Percentiles rank a stretch among this genome's conserved stretches.
Evolutionary conservation across 2,329 filamentous ascomycete genomes (phyloP).

Genomic region (Aspergillus tamarii): DNA sequence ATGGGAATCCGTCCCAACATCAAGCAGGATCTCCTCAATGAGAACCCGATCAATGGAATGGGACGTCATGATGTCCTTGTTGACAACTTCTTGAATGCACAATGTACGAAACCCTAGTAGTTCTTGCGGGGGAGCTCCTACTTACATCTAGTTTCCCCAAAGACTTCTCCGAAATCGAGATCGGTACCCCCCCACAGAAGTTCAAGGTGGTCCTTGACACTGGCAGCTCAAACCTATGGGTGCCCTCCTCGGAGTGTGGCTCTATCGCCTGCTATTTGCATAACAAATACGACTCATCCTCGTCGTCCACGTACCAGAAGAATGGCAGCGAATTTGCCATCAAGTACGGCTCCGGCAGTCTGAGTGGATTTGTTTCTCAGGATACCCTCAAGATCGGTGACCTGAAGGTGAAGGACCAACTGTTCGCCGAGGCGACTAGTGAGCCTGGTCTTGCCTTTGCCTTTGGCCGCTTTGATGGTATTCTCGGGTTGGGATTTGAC

Average conservation of each 20-base stretch:
- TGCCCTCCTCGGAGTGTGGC: constrained; percentile 84
- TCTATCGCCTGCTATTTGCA: constrained; percentile 99
- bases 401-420: constrained; percentile 81
- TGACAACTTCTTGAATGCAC: constrained; percentile 97
- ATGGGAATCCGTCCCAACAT: constrained; percentile 75
- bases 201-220: constrained; percentile 99
- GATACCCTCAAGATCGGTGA: constrained; percentile 88
- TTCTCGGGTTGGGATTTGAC: constrained; percentile 91
- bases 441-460: constrained; percentile 97
- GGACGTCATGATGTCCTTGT: constrained; percentile 80
- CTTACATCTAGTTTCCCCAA: constrained; percentile 40
- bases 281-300: constrained; percentile 89
- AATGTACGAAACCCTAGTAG: constrained; percentile 69
- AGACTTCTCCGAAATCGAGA: constrained; percentile 94
- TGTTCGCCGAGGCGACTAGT: constrained; percentile 93
- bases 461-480: constrained; percentile 96
- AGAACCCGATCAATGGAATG: constrained; percentile 67
- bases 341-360: constrained; percentile 89
- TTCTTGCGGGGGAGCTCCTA: constrained; percentile 20
- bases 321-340: constrained; percentile 94
- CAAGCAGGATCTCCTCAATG: constrained; percentile 78
- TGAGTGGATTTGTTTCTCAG: constrained; percentile 91
- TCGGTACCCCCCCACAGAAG: constrained; percentile 87
- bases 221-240: constrained; percentile 98
- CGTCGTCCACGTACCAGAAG: constrained; percentile 88